Conservation (phyloP, 2,329 filamentous ascomycete genomes). For the Apiospora koreana region DNA sequence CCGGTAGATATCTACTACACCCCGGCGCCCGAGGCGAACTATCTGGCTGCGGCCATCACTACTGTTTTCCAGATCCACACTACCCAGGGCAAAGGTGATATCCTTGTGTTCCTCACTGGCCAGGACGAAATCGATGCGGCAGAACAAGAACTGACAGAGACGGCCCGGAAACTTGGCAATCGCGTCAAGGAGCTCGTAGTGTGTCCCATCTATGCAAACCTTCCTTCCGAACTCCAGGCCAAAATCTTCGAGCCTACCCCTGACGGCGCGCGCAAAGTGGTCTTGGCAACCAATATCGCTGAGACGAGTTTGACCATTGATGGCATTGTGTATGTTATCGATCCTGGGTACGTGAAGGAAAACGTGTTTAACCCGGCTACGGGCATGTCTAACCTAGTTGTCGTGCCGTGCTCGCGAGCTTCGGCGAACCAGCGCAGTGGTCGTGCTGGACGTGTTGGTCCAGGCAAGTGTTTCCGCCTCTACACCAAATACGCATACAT, state of each 20-base stretch:
- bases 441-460: slow-evolving; percentile 86
- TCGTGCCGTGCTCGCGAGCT: slow-evolving; percentile 87
- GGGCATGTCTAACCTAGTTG: slow-evolving; percentile 88
- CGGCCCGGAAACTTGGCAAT: slow-evolving; percentile 80
- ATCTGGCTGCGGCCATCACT: slow-evolving; percentile 85
- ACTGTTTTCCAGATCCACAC: slow-evolving; percentile 96
- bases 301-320: slow-evolving; percentile 96
- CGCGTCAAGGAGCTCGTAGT: slow-evolving; percentile 86
- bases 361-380: slow-evolving; percentile 90
- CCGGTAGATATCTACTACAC: slow-evolving; percentile 93
- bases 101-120: slow-evolving; percentile 91
- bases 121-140: slow-evolving; percentile 95
- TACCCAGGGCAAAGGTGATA: slow-evolving; percentile 81
- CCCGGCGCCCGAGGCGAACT: slow-evolving; percentile 88
- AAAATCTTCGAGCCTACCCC: slow-evolving; percentile 96
- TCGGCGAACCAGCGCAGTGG: slow-evolving; percentile 92
- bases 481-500: slow-evolving; percentile 94
- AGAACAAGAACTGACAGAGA: slow-evolving; percentile 81
- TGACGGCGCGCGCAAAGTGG: slow-evolving; percentile 81
- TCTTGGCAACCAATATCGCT: slow-evolving; percentile 94
- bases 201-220: slow-evolving; percentile 90
- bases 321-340: slow-evolving; percentile 94
- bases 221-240: slow-evolving; percentile 86
- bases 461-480: slow-evolving; percentile 89
- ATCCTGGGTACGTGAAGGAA: slow-evolving; percentile 93